These are phyloP conservation scores for Xylariaceae sp. DNA, from an alignment of 2,329 filamentous ascomycete species.

Conservation along the genomic window DNA sequence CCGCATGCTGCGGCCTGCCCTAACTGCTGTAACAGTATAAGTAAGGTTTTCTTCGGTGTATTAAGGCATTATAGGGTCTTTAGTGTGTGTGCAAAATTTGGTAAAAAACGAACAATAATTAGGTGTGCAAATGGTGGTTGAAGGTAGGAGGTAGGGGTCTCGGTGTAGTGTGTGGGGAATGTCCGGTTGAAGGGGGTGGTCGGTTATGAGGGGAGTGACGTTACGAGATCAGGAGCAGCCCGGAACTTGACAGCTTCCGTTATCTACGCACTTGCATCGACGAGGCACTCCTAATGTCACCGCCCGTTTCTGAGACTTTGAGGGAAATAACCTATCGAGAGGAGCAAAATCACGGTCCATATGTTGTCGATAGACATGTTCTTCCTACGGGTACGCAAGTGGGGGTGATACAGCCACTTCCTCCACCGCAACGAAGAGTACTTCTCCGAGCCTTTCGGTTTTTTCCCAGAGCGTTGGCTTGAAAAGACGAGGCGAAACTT, in stretches of 20 bases:
- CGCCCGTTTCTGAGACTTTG: background rate
- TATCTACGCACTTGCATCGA: constrained; percentile 8
- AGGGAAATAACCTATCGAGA: constrained; percentile 1
- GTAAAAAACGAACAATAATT: too few species aligned
- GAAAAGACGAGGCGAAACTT: background rate
- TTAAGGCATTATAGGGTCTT: too few species aligned
- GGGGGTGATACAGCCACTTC: constrained; percentile 1
- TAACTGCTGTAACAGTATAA: too few species aligned
- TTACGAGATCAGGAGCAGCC: background rate
- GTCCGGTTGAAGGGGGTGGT: too few species aligned
- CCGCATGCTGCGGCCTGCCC: too few species aligned
- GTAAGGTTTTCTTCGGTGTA: too few species aligned
- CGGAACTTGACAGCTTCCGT: constrained; percentile 5
- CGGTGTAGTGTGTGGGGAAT: too few species aligned
- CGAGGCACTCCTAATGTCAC: constrained; percentile 4
- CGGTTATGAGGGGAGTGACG: too few species aligned
- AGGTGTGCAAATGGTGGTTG: too few species aligned
- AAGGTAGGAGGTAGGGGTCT: too few species aligned
- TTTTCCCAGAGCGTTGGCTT: constrained; percentile 6
- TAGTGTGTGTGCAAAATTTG: too few species aligned
- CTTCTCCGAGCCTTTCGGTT: constrained; percentile 4
- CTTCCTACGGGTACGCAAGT: constrained; percentile 4
- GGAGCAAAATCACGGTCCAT: background rate
- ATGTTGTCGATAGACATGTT: constrained; percentile 4
- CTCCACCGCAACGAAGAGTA: constrained; percentile 6